Base-by-base conservation (phyloP, 148 eudicot genomes). In the Euryodendron excelsum region DNA sequence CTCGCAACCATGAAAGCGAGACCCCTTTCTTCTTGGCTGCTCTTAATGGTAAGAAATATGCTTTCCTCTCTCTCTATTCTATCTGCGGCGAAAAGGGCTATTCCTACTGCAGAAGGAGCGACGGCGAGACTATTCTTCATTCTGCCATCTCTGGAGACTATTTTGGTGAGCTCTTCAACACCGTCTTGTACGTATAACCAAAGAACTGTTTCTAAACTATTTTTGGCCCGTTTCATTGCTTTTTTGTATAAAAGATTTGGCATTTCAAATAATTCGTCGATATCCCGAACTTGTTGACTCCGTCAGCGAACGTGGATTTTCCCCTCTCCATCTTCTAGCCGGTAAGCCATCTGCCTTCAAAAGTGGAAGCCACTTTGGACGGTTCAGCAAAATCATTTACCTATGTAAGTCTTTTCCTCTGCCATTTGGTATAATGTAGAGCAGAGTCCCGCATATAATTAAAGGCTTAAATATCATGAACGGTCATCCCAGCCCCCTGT, bases 121-220 rank as follows among this genome's bases (percentile, higher is more conserved):
- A 78, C 61, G 81, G 81, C n/a, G 76, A 78, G 21, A 78, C 76
- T 1, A 34, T 72, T 70, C 76, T 78, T 31, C 76, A 78, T 36
- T 30, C 28, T 23, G 81, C 81, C 15, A 78, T 78, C 62, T 25
- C 15, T n/a, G 69, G 69, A 78, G 81, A 78, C n/a, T 60, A 61
- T 48, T 78, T 78, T 70, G 76, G 81, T 78, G 20, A 78, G 77
- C 6, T 10, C 52, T n/a, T n/a, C n/a, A n/a, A n/a, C n/a, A n/a
- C n/a, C n/a, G n/a, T n/a, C n/a, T n/a, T n/a, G n/a, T n/a, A n/a
- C n/a, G n/a, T n/a, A n/a, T n/a, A n/a, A n/a, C n/a, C n/a, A n/a
- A n/a, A n/a, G n/a, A n/a, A n/a, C n/a, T n/a, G n/a, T n/a, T n/a
- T n/a, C n/a, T n/a, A n/a, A n/a, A n/a, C n/a, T n/a, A n/a, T n/a